phyloP scores from a whole-genome alignment of 2,329 filamentous ascomycete species.

The Hypomyces perniciosus region DNA sequence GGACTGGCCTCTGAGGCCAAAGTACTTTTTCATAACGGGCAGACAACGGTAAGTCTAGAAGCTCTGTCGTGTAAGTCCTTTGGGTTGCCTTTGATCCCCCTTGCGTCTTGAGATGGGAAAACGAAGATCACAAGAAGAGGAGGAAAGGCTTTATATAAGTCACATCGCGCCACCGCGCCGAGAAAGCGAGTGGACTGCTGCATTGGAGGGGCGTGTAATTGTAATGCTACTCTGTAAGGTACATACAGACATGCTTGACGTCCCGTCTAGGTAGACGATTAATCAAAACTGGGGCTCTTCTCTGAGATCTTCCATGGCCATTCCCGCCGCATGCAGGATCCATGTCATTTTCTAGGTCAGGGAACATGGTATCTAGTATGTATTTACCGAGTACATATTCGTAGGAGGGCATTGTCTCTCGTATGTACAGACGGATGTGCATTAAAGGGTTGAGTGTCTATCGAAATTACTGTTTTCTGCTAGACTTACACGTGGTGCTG shows the following conservation, averaged over 20 bases:
- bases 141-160: slow-evolving; percentile 10
- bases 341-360: not conserved
- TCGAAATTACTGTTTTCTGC: too few species aligned
- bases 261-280: not conserved
- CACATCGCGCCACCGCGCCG: slow-evolving; percentile 1
- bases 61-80: not conserved
- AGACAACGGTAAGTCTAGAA: not conserved
- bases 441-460: too few species aligned
- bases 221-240: too few species aligned
- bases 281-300: not conserved
- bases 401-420: too few species aligned
- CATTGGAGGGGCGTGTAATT: not conserved
- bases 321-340: not conserved
- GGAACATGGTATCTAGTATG: too few species aligned
- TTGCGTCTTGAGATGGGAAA: not conserved
- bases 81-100: not conserved
- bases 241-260: not conserved
- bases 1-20: slow-evolving; percentile 58
- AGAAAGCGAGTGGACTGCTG: not conserved
- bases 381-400: too few species aligned
- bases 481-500: too few species aligned
- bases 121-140: not conserved
- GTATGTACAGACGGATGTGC: too few species aligned
- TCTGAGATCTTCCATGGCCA: slow-evolving; percentile 1
- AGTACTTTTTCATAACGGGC: slow-evolving; percentile 40